Conservation (phyloP, 306 rosid genomes). For the Cicer arietinum region DNA sequence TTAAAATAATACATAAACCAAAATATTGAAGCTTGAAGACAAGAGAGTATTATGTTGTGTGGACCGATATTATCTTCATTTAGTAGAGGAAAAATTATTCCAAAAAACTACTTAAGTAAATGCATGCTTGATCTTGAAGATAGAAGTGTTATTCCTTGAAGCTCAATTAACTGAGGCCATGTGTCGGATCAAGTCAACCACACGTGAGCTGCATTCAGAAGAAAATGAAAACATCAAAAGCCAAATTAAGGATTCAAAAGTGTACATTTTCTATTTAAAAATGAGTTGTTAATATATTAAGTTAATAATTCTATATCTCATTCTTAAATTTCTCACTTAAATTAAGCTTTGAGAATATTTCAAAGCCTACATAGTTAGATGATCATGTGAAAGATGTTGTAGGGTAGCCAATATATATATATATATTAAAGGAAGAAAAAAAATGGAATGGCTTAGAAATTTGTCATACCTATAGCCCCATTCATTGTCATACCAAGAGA, state of each 20-base stretch:
- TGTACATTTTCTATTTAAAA: not conserved
- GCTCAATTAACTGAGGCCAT: constrained; percentile 50
- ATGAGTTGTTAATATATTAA: no score
- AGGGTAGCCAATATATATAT: not conserved
- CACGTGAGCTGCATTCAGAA: constrained; percentile 50
- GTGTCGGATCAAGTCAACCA: constrained; percentile 61
- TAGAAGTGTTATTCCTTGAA: not conserved
- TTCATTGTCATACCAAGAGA: constrained; percentile 77
- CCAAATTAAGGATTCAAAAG: not conserved
- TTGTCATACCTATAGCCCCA: constrained; percentile 63
- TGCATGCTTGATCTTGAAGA: not conserved
- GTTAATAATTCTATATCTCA: no score
- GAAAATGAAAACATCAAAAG: not conserved
- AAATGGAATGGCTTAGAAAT: not conserved
- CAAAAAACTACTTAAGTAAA: constrained; percentile 9
- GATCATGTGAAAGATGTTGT: not conserved
- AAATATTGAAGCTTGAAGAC: constrained; percentile 14
- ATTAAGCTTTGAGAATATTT: no score
- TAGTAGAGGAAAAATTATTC: constrained; percentile 32
- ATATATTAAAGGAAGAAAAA: not conserved
- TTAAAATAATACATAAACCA: not conserved
- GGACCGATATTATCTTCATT: constrained; percentile 18
- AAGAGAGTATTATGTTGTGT: not conserved
- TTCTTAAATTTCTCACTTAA: no score
- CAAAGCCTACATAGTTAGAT: no score